Evolutionary conservation across 805 yeast species (phyloP).

Genomic region (Tetrapisispora phaffii): DNA sequence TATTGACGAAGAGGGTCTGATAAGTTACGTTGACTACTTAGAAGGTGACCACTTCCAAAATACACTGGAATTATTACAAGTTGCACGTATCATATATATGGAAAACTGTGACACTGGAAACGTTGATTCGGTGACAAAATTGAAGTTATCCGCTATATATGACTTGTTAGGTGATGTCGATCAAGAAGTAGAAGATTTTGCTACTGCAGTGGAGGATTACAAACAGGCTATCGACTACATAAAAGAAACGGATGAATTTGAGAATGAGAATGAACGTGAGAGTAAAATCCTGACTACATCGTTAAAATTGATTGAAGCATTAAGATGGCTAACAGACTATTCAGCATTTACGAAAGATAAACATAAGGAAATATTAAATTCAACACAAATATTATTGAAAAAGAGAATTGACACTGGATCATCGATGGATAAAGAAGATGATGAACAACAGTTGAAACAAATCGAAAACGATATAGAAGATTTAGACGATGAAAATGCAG

Average conservation of each 20-base stretch:
- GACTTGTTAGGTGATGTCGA: slow-evolving; percentile 84
- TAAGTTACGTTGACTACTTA: slow-evolving; percentile 8
- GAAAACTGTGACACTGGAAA: slow-evolving; percentile 1
- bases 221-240: slow-evolving; percentile 39
- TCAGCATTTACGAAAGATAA: slow-evolving; percentile 16
- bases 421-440: slow-evolving; percentile 28
- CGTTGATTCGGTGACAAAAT: slow-evolving; percentile 6
- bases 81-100: slow-evolving; percentile 44
- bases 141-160: slow-evolving; percentile 61
- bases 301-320: slow-evolving; percentile 14
- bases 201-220: slow-evolving; percentile 67
- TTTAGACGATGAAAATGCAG: slow-evolving; percentile 35
- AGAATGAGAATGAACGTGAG: slow-evolving; percentile 24
- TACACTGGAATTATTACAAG: slow-evolving; percentile 81
- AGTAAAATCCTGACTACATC: slow-evolving; percentile 8
- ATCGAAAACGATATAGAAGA: slow-evolving; percentile 48
- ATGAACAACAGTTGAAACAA: slow-evolving; percentile 42
- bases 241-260: slow-evolving; percentile 32
- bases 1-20: not conserved
- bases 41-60: slow-evolving; percentile 45
- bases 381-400: slow-evolving; percentile 34
- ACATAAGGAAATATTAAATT: slow-evolving; percentile 44
- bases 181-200: slow-evolving; percentile 78
- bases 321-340: slow-evolving; percentile 14
- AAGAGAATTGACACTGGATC: slow-evolving; percentile 26